phyloP scores from a whole-genome alignment of 2,329 filamentous ascomycete species.

The Curvularia sp. region DNA sequence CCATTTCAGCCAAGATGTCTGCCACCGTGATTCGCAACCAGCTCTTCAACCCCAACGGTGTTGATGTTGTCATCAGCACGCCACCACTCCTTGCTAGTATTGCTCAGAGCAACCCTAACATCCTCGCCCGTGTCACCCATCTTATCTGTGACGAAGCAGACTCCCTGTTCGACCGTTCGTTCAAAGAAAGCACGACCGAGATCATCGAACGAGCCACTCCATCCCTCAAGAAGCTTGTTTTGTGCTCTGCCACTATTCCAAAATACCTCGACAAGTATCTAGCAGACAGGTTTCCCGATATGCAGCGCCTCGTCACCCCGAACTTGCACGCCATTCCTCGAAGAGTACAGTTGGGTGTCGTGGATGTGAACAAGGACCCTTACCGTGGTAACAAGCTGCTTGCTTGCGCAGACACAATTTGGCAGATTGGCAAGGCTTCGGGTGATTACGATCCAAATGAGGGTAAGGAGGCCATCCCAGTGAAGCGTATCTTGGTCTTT shows the following conservation, averaged over 20 bases:
- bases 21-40: conserved; percentile 82
- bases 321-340: conserved; percentile 96
- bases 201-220: conserved; percentile 84
- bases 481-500: conserved; percentile 91
- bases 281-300: conserved; percentile 80
- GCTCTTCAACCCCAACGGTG: conserved; percentile 78
- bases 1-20: conserved; percentile 79
- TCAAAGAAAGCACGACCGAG: conserved; percentile 79
- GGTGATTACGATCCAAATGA: conserved; percentile 47
- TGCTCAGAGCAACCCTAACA: conserved; percentile 85
- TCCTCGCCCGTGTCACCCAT: conserved; percentile 88
- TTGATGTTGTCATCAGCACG: conserved; percentile 86
- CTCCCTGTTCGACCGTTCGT: conserved; percentile 92
- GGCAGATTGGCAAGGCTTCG: conserved; percentile 84
- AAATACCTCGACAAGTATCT: conserved; percentile 85
- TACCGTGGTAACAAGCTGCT: conserved; percentile 92
- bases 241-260: conserved; percentile 97
- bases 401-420: conserved; percentile 93
- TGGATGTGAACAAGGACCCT: conserved; percentile 90
- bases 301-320: conserved; percentile 86
- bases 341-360: conserved; percentile 89
- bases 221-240: conserved; percentile 82
- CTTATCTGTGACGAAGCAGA: conserved; percentile 95
- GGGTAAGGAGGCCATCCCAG: conserved; percentile 64
- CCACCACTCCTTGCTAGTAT: conserved; percentile 90